phyloP scores from a whole-genome alignment of 331 rosid species.

The Saraca asoca region DNA sequence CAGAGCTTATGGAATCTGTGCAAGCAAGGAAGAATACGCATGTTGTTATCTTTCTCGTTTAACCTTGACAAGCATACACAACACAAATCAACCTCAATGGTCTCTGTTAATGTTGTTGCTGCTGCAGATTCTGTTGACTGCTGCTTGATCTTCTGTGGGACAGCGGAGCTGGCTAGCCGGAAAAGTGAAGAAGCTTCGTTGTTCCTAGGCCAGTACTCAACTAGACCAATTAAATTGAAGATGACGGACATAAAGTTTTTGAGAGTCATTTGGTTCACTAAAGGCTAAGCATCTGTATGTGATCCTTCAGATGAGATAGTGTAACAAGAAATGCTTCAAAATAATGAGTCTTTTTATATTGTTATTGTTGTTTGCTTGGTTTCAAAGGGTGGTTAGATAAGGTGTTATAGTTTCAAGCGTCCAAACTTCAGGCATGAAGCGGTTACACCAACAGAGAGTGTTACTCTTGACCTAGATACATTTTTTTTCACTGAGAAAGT shows the following conservation, averaged over 20 bases:
- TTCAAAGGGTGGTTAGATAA: conserved; percentile 58
- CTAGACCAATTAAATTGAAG: conserved; percentile 43
- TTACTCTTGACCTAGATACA: conserved; percentile 65
- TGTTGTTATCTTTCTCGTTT: conserved; percentile 49
- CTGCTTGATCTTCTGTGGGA: conserved; percentile 26
- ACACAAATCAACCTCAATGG: conserved; percentile 45
- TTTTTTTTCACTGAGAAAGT: conserved; percentile 4
- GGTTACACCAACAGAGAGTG: conserved; percentile 82
- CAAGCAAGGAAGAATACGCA: conserved; percentile 65
- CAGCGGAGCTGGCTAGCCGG: conserved; percentile 21
- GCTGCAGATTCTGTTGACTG: conserved; percentile 34
- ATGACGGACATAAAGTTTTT: conserved; percentile 47
- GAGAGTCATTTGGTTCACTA: conserved; percentile 54
- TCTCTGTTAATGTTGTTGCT: conserved; percentile 26
- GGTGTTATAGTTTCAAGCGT: conserved; percentile 41
- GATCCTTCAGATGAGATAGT: too few species aligned
- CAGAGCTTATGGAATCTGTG: conserved; percentile 81
- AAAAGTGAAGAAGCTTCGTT: conserved; percentile 37
- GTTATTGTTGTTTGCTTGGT: conserved; percentile 53
- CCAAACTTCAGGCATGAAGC: conserved; percentile 38
- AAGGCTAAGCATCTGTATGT: conserved; percentile 4
- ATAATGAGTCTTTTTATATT: conserved; percentile 29
- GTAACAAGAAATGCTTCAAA: conserved; percentile 24
- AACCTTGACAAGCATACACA: conserved; percentile 81
- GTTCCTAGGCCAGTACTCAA: conserved; percentile 22